Base-by-base conservation (phyloP, 2,329 filamentous ascomycete genomes). In the Lomentospora prolificans region DNA sequence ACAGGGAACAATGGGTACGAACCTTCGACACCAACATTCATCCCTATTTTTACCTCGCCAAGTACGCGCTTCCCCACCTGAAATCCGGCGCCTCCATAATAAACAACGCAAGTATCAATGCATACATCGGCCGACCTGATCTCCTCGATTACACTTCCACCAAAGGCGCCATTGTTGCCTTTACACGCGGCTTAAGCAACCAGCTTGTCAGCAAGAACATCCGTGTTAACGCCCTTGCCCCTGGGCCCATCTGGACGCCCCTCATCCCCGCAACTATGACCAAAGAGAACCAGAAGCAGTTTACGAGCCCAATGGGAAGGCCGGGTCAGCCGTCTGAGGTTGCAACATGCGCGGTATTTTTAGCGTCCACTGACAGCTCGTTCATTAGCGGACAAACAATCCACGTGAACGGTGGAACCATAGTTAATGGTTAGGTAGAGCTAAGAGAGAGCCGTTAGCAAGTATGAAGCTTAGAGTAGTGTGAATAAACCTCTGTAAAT, bases 11-110 rank as follows among this genome's bases (percentile, higher is more conserved):
- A 72, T 94, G 87, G 88, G 63, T 85, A 53, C 75, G 84, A 58
- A 92, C 87, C 0, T 92, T 95, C 71, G 77, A 89, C 69, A 88
- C 84, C 51, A 95, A 94, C 72, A 90, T 94, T 64, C 86, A 92
- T 69, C 80, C 86, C 3, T 86, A 83, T 73, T 94, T 90, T 75
- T 92, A 84, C 72, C 75, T 92, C 33, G 79, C 87, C 58, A 94
- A 94, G 68, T 89, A 91, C 65, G 71, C 78, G 10, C 75, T 94
- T 9, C 83, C 82, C 0, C 85, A 91, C 69, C 87, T 94, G 82
- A 80, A 81, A 64, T 68, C 69, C n/a, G 89, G 89, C 33, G 78
- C 82, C 56, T 84, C 82, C 25, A 90, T 95, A 67, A 90, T 95
- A 77, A 94, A 92, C 74, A 90, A 89, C 66, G 84, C 87, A 48